Conservation (phyloP, 164 flowering plant genomes). For the Magnolia kwangsiensis region DNA sequence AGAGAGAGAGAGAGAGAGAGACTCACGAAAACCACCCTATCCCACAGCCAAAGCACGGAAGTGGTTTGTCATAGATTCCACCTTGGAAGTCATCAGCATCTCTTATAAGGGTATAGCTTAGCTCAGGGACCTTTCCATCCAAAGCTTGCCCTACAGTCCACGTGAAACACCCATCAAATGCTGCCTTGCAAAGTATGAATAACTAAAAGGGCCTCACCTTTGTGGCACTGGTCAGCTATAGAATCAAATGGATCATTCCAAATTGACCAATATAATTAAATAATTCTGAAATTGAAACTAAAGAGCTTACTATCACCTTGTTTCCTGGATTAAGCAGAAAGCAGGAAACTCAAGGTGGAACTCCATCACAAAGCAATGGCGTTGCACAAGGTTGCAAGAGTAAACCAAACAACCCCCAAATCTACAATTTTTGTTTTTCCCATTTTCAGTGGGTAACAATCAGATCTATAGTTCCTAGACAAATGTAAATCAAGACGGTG, state of each 20-base stretch:
- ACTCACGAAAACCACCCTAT: slow-evolving; percentile 94
- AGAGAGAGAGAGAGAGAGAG: slow-evolving; percentile 10
- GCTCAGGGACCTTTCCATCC: slow-evolving; percentile 42
- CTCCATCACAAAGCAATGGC: background rate
- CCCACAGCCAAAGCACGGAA: slow-evolving; percentile 97
- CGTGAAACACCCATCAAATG: background rate
- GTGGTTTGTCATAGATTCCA: slow-evolving; percentile 82
- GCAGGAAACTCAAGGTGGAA: background rate
- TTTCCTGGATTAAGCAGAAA: no score
- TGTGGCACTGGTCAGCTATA: background rate
- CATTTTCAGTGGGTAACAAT: background rate
- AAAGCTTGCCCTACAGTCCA: slow-evolving; percentile 39
- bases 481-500: background rate
- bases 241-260: background rate
- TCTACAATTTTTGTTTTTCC: background rate
- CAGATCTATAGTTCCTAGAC: background rate
- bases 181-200: background rate
- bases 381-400: background rate
- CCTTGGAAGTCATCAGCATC: slow-evolving; percentile 59
- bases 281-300: background rate
- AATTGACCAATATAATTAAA: background rate
- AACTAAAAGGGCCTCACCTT: background rate
- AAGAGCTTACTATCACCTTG: background rate
- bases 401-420: background rate
- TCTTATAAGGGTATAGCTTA: slow-evolving; percentile 57